A percentile compares a stretch with the other conserved stretches of the same genome.
Conservation (phyloP, 179 eudicot genomes). For the Gypsophila paniculata region DNA sequence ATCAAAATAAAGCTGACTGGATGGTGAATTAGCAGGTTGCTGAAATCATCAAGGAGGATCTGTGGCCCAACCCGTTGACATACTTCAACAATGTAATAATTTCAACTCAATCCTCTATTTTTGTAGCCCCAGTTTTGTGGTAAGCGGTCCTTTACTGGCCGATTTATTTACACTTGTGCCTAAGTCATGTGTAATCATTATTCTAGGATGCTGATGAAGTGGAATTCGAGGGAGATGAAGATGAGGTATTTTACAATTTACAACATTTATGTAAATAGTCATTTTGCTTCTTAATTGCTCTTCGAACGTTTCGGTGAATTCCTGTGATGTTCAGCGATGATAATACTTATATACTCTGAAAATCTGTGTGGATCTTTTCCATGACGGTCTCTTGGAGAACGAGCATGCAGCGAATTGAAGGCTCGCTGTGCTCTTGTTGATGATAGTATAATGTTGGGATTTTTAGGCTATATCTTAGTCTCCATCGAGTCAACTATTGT, state of each 20-base stretch:
- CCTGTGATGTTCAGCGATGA: too few relatives aligned
- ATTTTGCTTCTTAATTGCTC: neutral
- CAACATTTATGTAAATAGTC: neutral
- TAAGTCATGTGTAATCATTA: constrained; percentile 12
- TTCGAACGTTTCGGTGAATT: too few relatives aligned
- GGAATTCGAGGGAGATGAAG: constrained; percentile 9
- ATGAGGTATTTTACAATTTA: neutral
- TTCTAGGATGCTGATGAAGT: constrained; percentile 44
- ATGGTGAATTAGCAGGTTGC: constrained; percentile 57
- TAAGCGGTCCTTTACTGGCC: neutral
- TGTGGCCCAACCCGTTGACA: constrained; percentile 88
- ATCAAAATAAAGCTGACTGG: constrained; percentile 1
- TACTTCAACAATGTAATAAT: constrained; percentile 70
- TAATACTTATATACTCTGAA: too few relatives aligned
- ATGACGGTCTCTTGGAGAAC: too few relatives aligned
- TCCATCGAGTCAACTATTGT: neutral
- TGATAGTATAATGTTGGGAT: neutral
- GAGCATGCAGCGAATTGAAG: too few relatives aligned
- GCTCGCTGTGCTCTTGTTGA: too few relatives aligned
- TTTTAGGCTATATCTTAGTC: neutral
- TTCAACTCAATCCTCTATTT: constrained; percentile 1
- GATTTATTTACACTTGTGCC: constrained; percentile 8
- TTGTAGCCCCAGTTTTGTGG: neutral
- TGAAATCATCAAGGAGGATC: constrained; percentile 90
- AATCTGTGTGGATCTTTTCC: too few relatives aligned